Evolutionary conservation across 129 eudicot species (phyloP).

Genomic region (Tanacetum coccineum): DNA sequence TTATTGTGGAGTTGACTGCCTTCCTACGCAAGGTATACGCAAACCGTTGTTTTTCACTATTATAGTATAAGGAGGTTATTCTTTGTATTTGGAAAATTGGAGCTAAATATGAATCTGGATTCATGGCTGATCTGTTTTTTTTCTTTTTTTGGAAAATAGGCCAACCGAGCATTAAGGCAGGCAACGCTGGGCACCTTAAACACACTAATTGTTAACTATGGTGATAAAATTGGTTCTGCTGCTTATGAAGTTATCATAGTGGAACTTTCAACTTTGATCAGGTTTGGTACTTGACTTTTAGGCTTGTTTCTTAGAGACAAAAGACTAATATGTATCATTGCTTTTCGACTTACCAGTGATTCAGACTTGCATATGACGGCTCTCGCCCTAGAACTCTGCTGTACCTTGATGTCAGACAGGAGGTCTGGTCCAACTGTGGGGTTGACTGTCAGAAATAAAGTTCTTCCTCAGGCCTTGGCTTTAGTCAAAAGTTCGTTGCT

Average conservation of each 20-base stretch:
- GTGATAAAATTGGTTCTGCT: conserved; percentile 86
- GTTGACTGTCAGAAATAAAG: conserved; percentile 81
- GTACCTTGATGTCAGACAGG: conserved; percentile 92
- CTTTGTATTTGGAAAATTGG: neutral
- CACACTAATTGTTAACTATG: conserved; percentile 85
- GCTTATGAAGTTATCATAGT: conserved; percentile 95
- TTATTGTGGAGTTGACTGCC: conserved; percentile 86
- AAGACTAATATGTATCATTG: neutral
- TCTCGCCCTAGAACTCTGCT: conserved; percentile 90
- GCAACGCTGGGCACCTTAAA: conserved; percentile 93
- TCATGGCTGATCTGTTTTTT: conserved; percentile 13
- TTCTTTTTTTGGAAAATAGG: conserved; percentile 38
- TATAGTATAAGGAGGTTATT: conserved; percentile 3
- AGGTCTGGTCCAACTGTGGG: conserved; percentile 85
- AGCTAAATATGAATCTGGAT: neutral
- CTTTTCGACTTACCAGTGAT: conserved; percentile 51
- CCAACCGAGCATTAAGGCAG: conserved; percentile 93
- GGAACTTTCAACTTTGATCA: conserved; percentile 90
- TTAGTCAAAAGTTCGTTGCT: conserved; percentile 88
- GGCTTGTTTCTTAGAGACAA: neutral
- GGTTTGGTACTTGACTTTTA: conserved; percentile 41
- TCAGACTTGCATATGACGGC: conserved; percentile 99
- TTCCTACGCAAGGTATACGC: conserved; percentile 78
- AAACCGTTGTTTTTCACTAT: neutral
- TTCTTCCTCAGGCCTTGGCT: conserved; percentile 90